phyloP scores from a whole-genome alignment of 495 filamentous ascomycete genomes.

The Chaetomium fimeti region DNA sequence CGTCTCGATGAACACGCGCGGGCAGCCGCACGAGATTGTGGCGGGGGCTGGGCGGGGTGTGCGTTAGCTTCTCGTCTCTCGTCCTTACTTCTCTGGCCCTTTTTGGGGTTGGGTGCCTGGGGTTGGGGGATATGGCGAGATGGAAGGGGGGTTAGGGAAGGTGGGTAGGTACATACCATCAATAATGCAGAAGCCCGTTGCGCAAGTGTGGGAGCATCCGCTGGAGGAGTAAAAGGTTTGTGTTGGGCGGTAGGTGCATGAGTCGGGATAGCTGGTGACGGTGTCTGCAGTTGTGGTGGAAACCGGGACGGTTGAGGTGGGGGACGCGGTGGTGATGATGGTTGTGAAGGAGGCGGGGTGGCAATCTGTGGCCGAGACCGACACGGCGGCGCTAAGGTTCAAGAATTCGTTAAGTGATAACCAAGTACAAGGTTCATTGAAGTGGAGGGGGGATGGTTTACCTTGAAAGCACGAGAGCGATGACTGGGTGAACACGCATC shows the following conservation, averaged over 20 bases:
- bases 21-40: slow-evolving; percentile 29
- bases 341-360: background rate
- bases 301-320: background rate
- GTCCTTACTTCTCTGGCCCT: too few species aligned
- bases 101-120: too few species aligned
- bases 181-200: slow-evolving; percentile 27
- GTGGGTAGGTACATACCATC: slow-evolving; percentile 21
- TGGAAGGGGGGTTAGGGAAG: background rate
- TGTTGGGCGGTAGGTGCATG: slow-evolving; percentile 29
- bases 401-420: background rate
- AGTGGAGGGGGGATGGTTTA: too few species aligned
- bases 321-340: background rate
- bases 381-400: background rate
- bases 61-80: background rate
- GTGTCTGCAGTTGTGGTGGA: background rate
- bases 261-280: slow-evolving; percentile 20
- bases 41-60: slow-evolving; percentile 16
- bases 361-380: background rate
- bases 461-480: too few species aligned
- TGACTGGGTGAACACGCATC: too few species aligned
- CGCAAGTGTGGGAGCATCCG: slow-evolving; percentile 28
- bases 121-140: background rate
- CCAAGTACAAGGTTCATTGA: background rate
- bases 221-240: slow-evolving; percentile 31
- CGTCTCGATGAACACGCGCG: slow-evolving; percentile 21